Percentiles rank a stretch among this genome's conserved stretches.
Conservation (phyloP, 768 basidiomycete species). For the Pleurotus platypus region DNA sequence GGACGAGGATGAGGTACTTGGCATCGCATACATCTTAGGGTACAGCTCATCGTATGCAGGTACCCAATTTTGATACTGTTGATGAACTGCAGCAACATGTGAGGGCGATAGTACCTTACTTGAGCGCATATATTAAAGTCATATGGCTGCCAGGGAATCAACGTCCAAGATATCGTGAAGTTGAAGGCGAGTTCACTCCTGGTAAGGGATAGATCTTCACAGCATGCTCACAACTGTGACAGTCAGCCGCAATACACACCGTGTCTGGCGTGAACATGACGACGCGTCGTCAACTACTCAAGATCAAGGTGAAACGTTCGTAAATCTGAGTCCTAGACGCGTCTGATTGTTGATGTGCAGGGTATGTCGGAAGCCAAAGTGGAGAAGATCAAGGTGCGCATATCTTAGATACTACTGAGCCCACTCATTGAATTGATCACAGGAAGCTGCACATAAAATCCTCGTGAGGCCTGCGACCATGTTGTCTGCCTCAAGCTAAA, state of each 20-base stretch:
- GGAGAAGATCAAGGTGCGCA: slow-evolving; percentile 85
- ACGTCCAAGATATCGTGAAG: slow-evolving; percentile 92
- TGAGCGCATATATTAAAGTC: slow-evolving; percentile 12
- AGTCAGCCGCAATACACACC: slow-evolving; percentile 82
- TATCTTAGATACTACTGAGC: not conserved
- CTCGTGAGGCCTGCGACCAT: slow-evolving; percentile 41
- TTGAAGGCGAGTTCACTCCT: slow-evolving; percentile 57
- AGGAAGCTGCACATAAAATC: slow-evolving; percentile 92
- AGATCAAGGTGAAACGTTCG: slow-evolving; percentile 71
- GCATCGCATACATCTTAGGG: not conserved
- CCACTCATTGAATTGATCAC: not conserved
- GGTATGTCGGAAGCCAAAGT: slow-evolving; percentile 97
- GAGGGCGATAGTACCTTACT: slow-evolving; percentile 13
- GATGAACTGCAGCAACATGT: slow-evolving; percentile 86
- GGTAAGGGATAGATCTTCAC: slow-evolving; percentile 6
- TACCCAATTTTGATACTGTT: slow-evolving; percentile 70
- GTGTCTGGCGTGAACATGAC: slow-evolving; percentile 90
- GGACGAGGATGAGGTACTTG: slow-evolving; percentile 39
- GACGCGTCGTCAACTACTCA: slow-evolving; percentile 82
- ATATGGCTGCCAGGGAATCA: slow-evolving; percentile 67
- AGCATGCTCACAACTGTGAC: not conserved
- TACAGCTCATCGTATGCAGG: slow-evolving; percentile 27
- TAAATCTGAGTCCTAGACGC: not conserved
- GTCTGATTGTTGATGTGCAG: slow-evolving; percentile 30
- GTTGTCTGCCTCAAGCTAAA: slow-evolving; percentile 1